Evolutionary conservation across 768 basidiomycete species (phyloP), one percentile per base, ranked within the genome.

Genomic region (Cantharellus cinnabarinus): DNA sequence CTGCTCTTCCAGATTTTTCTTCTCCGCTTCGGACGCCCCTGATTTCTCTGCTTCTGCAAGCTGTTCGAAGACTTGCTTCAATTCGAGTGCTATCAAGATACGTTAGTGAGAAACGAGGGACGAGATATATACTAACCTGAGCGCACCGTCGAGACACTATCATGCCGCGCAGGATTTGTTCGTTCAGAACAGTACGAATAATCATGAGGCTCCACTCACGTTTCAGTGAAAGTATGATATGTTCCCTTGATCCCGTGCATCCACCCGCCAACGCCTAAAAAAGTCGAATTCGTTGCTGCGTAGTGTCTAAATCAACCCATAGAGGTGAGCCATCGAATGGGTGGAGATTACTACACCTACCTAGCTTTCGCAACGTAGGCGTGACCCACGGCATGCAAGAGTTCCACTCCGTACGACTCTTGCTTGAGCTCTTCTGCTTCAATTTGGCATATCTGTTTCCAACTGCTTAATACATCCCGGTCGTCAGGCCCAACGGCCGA

Each of bases 221-320:
- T 90, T 73, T 91, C 89, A 67, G 87, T 89, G 70, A 94, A 86
- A 15, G 91, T 84, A 66, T 93, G 89, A 56, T 89, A 91, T 71
- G 89, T 90, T 7, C 85, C 86, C 68, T 89, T 86, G 2, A 90
- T 86, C 59, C 88, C 88, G 68, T 93, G 89, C 60, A 93, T 68
- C 89, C 89, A 94, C 4, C 90, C 89, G 7, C 89, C 89, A 14
- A 94, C 82, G 37, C 89, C 89, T 55, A 89, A 73, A 5, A 79
- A 72, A 0, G 80, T 74, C 74, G 79, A 63, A 70, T 79, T 74
- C 15, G 85, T 80, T 0, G 89, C 89, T 0, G 87, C 75, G 65
- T 81, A 81, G 42, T 90, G 87, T 66, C 86, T 7, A 2, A 50
- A 44, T 35, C 5, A 4, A 50, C 44, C 44, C 44, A 48, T 48